Evolutionary conservation across 2,329 filamentous ascomycete species (phyloP).

Genomic region (Xylaria sp.): DNA sequence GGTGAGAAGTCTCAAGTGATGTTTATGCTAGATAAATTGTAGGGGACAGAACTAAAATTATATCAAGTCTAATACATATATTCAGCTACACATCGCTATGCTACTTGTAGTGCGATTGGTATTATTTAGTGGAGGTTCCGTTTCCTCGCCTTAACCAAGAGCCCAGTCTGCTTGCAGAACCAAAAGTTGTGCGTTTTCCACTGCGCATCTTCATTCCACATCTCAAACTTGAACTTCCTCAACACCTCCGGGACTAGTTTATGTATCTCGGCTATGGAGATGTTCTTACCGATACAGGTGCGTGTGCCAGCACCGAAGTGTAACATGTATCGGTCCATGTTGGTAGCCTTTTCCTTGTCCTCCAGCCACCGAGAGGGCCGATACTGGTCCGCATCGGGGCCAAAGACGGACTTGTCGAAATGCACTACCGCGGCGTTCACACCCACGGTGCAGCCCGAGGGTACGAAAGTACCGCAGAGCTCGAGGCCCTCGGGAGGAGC

Average conservation of each 20-base stretch:
- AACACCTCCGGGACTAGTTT: constrained; percentile 40
- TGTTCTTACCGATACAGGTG: constrained; percentile 58
- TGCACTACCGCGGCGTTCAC: constrained; percentile 47
- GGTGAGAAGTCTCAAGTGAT: too few species aligned
- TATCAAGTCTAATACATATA: constrained; percentile 2
- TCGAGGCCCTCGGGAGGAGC: constrained; percentile 52
- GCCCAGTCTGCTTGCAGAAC: constrained; percentile 39
- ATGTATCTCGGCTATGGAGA: constrained; percentile 38
- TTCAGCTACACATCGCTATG: constrained; percentile 2
- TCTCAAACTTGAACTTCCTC: constrained; percentile 35
- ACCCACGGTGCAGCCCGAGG: constrained; percentile 43
- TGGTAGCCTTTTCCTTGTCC: constrained; percentile 26
- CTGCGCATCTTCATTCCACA: constrained; percentile 31
- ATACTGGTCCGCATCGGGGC: constrained; percentile 35
- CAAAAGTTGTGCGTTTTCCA: constrained; percentile 38
- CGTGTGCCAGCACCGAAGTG: constrained; percentile 63
- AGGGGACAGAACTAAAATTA: neutral
- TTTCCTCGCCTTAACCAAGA: constrained; percentile 23
- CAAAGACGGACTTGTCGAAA: constrained; percentile 33
- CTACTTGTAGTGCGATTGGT: neutral
- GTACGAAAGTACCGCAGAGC: constrained; percentile 43
- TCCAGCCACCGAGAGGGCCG: constrained; percentile 36
- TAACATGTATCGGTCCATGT: constrained; percentile 40
- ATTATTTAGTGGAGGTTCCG: constrained; percentile 13
- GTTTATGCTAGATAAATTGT: too few species aligned